These are phyloP conservation scores for Pleurotus djamor DNA, from an alignment of 768 basidiomycete genomes.

Conservation along the genomic window DNA sequence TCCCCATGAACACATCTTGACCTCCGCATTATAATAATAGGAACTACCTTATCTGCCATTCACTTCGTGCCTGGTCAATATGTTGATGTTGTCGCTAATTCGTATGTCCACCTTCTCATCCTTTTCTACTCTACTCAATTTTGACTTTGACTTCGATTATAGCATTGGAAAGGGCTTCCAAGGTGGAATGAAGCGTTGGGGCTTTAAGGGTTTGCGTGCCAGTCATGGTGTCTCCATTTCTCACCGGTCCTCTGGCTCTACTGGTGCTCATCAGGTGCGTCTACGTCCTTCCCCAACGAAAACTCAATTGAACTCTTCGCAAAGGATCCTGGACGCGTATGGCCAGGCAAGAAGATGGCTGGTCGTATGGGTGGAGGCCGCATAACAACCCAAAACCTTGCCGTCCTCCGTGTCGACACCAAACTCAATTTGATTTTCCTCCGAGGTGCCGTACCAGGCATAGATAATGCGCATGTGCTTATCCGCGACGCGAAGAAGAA, in stretches of 20 bases:
- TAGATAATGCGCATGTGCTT: slow-evolving; percentile 84
- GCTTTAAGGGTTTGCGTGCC: slow-evolving; percentile 86
- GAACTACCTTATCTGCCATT: slow-evolving; percentile 84
- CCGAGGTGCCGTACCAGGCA: slow-evolving; percentile 87
- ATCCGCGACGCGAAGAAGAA: slow-evolving; percentile 91
- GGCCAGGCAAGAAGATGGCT: slow-evolving; percentile 98
- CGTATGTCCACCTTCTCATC: slow-evolving; percentile 54
- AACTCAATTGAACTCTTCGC: not conserved
- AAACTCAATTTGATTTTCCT: slow-evolving; percentile 87
- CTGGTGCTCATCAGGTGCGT: slow-evolving; percentile 90
- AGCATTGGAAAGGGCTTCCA: slow-evolving; percentile 98
- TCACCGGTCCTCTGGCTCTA: slow-evolving; percentile 91
- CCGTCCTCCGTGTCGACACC: slow-evolving; percentile 86
- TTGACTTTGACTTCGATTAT: not conserved
- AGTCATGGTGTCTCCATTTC: slow-evolving; percentile 96
- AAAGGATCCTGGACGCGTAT: slow-evolving; percentile 93
- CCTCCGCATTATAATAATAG: slow-evolving; percentile 31
- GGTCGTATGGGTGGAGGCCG: slow-evolving; percentile 87
- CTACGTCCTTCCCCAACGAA: not conserved
- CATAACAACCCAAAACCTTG: slow-evolving; percentile 83
- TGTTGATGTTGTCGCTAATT: slow-evolving; percentile 88
- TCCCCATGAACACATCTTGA: not conserved
- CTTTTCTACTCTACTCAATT: not conserved
- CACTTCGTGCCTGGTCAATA: slow-evolving; percentile 98
- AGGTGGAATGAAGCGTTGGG: slow-evolving; percentile 96